These are phyloP conservation scores for Lotmaria passim DNA, from an alignment of 208 protist genomes.

Conservation along the genomic window DNA sequence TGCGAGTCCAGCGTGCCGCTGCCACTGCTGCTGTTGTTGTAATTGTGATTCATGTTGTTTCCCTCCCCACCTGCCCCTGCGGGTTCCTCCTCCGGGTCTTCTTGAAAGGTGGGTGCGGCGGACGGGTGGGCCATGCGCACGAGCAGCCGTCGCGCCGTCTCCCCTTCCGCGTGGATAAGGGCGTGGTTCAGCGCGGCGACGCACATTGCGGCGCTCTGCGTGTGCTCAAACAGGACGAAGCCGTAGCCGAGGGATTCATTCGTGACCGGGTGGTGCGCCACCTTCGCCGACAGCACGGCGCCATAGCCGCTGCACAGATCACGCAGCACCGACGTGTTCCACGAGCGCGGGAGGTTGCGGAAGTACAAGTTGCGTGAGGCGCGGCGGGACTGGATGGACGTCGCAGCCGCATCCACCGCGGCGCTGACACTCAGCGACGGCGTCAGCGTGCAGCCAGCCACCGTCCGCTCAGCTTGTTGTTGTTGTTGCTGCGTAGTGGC, in stretches of 20 bases:
- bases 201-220: conserved; percentile 44
- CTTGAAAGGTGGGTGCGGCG: conserved; percentile 24
- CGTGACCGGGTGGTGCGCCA: conserved; percentile 50
- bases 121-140: conserved; percentile 34
- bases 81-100: conserved; percentile 12
- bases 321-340: conserved; percentile 68
- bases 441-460: conserved; percentile 17
- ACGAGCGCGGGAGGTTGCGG: conserved; percentile 61
- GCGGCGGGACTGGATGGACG: conserved; percentile 14
- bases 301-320: conserved; percentile 62
- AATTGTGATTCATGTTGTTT: neutral
- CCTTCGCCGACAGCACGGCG: conserved; percentile 60
- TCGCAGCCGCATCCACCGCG: conserved; percentile 7
- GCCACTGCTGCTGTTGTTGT: conserved; percentile 6
- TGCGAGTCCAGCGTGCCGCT: neutral
- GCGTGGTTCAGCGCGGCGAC: conserved; percentile 36
- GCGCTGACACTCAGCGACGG: conserved; percentile 1
- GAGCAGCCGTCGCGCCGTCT: conserved; percentile 25
- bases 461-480: conserved; percentile 2
- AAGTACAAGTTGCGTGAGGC: conserved; percentile 61
- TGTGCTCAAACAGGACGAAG: conserved; percentile 74
- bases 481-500: conserved; percentile 9
- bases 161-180: conserved; percentile 10
- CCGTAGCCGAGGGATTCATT: conserved; percentile 67
- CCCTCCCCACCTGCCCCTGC: neutral